These are phyloP conservation scores for Fusarium sp. DNA, from an alignment of 2,329 filamentous ascomycete species.

Conservation along the genomic window DNA sequence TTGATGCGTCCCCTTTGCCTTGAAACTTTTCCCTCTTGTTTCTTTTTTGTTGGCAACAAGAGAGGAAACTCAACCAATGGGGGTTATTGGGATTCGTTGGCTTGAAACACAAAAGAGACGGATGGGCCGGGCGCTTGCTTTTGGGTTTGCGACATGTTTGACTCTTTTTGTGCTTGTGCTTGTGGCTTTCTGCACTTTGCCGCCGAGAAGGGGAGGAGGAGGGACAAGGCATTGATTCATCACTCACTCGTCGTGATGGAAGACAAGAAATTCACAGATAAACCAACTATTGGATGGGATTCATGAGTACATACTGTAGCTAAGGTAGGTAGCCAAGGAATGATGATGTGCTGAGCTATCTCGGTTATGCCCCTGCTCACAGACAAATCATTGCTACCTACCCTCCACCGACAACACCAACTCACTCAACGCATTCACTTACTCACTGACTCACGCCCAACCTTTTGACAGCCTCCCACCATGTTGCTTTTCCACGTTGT, in stretches of 20 bases:
- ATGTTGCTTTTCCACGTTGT: not conserved
- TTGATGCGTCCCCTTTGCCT: constrained; percentile 1
- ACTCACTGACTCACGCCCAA: not conserved
- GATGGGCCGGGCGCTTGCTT: not conserved
- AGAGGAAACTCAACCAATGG: not conserved
- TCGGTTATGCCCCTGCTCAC: not conserved
- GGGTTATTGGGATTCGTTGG: not conserved
- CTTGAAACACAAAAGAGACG: not conserved
- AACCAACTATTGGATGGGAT: not conserved
- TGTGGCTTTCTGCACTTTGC: not conserved
- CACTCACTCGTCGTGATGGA: not conserved
- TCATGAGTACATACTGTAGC: not conserved
- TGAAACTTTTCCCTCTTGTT: not conserved
- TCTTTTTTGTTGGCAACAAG: constrained; percentile 5
- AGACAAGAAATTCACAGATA: not conserved
- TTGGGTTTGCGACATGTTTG: not conserved
- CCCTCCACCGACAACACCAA: not conserved
- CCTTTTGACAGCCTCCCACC: not conserved
- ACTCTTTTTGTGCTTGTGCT: not conserved
- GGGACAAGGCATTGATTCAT: not conserved
- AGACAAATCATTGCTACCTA: not conserved
- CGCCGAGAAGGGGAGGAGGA: not conserved
- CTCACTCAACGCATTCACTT: not conserved
- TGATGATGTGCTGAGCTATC: not conserved
- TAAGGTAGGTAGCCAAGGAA: not conserved